phyloP scores from a whole-genome alignment of 345 rosid genomes.

The Populus tremula region DNA sequence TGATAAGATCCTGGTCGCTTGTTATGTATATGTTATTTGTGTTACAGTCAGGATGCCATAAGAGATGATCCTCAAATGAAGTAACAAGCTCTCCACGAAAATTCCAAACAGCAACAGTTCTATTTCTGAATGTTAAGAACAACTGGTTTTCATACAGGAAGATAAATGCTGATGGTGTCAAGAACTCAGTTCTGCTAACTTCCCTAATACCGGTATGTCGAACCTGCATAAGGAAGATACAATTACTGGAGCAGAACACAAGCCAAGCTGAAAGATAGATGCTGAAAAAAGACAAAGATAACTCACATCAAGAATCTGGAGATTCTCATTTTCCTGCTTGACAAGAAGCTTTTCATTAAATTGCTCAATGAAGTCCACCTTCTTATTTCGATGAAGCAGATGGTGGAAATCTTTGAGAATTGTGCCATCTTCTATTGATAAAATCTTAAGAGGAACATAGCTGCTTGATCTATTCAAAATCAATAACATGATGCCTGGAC shows the following conservation, averaged over 20 bases:
- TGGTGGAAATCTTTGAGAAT: conserved; percentile 89
- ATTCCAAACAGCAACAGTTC: conserved; percentile 92
- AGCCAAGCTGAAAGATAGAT: conserved; percentile 3
- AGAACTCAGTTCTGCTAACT: conserved; percentile 69
- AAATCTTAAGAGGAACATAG: conserved; percentile 80
- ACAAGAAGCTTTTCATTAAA: conserved; percentile 98
- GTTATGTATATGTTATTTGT: conserved; percentile 95
- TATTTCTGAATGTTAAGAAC: conserved; percentile 83
- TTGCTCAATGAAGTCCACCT: conserved; percentile 97
- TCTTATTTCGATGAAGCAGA: conserved; percentile 89
- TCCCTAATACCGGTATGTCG: conserved; percentile 77
- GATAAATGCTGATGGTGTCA: conserved; percentile 97
- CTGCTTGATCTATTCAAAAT: conserved; percentile 74
- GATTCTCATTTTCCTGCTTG: conserved; percentile 96
- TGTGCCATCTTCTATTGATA: conserved; percentile 95
- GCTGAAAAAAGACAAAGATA: neutral
- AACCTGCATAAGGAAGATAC: conserved; percentile 43
- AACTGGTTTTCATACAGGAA: conserved; percentile 92
- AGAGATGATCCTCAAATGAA: conserved; percentile 91
- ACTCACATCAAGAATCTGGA: conserved; percentile 94
- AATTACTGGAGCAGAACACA: neutral
- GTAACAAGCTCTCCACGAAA: conserved; percentile 96
- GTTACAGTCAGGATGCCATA: conserved; percentile 98
- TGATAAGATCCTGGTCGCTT: conserved; percentile 95
- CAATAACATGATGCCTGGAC: conserved; percentile 97